A percentile compares a stretch with the other conserved stretches of the same genome.
Conservation (phyloP, 129 eudicot genomes). For the Daucus carota region DH1_v3.0 NC_030389.2:2084001-2084500, state of each 20-base stretch:
- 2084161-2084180: slow-evolving; percentile 39
- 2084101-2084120: slow-evolving; percentile 39
- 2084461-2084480: neutral
- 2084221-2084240: neutral
- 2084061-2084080: slow-evolving; percentile 57
- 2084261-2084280: neutral
- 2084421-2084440: neutral
- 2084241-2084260: neutral
- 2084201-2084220: slow-evolving; percentile 15
- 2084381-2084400: neutral
- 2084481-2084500: neutral
- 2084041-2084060: slow-evolving; percentile 38
- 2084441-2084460: neutral
- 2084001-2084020: slow-evolving; percentile 49
- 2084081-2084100: slow-evolving; percentile 64
- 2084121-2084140: slow-evolving; percentile 55
- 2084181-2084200: slow-evolving; percentile 26
- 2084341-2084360: neutral
- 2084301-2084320: neutral
- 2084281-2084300: neutral
- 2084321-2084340: neutral
- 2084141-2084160: slow-evolving; percentile 53
- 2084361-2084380: neutral
- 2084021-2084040: slow-evolving; percentile 51
- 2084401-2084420: neutral